Evolutionary conservation across 371 early-diverging fungal species (phyloP).

Genomic region (Nematocida sp.): DNA sequence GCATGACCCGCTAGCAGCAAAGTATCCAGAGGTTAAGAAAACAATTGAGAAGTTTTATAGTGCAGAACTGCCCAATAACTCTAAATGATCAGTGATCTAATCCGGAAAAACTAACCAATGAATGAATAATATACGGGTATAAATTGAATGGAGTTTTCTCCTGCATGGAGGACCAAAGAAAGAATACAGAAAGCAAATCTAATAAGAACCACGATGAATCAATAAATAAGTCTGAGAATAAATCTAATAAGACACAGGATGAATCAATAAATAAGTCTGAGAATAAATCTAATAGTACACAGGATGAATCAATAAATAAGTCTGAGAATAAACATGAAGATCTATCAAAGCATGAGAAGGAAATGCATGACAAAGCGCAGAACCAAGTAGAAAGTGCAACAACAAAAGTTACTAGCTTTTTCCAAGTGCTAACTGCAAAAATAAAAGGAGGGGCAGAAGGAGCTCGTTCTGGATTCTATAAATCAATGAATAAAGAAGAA

Average conservation of each 20-base stretch:
- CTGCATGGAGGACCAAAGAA: background rate
- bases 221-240: background rate
- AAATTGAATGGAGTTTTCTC: too few relatives aligned
- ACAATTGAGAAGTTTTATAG: background rate
- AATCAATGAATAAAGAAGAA: slow-evolving; percentile 19
- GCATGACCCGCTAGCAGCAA: slow-evolving; percentile 70
- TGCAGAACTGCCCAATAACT: too few relatives aligned
- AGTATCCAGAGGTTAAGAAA: background rate
- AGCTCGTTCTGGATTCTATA: slow-evolving; percentile 8
- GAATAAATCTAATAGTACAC: background rate
- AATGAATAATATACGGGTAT: too few relatives aligned
- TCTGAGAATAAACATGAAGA: background rate
- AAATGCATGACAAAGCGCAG: background rate
- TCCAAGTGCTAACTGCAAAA: slow-evolving; percentile 5
- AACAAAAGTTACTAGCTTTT: slow-evolving; percentile 1
- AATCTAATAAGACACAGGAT: background rate
- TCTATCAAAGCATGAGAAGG: slow-evolving; percentile 3
- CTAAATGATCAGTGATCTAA: too few relatives aligned
- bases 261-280: background rate
- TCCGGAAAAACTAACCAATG: too few relatives aligned
- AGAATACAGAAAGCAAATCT: background rate
- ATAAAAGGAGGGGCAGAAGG: slow-evolving; percentile 26
- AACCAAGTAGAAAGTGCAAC: background rate
- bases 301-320: background rate
- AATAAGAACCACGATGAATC: background rate